Percentiles rank a stretch among this genome's conserved stretches.
Evolutionary conservation across 306 rosid species (phyloP).

Genomic region (Quercus engelmannii): DNA sequence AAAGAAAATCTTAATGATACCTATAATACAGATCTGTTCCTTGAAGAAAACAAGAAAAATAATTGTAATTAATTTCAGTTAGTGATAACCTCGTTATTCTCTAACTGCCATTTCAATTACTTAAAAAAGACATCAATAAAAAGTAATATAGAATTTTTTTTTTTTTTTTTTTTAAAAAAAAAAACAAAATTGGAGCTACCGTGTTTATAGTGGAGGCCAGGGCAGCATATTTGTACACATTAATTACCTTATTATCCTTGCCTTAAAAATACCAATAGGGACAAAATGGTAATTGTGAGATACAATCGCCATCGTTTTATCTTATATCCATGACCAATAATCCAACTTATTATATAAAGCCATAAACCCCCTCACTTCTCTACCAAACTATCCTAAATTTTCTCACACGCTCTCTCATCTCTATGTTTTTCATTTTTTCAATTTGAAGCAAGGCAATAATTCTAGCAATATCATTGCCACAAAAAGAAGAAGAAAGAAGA

Average conservation of each 20-base stretch:
- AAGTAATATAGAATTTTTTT: not conserved
- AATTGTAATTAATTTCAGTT: not conserved
- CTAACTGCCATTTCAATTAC: conserved; percentile 10
- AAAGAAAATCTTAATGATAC: no score
- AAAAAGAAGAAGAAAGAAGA: conserved; percentile 1
- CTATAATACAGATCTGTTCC: no score
- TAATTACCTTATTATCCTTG: not conserved
- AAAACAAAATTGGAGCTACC: conserved; percentile 6
- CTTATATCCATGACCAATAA: not conserved
- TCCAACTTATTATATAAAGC: not conserved
- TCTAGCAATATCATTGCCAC: not conserved
- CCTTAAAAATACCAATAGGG: not conserved
- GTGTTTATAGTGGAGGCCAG: conserved; percentile 14
- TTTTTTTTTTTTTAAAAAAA: not conserved
- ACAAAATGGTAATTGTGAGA: not conserved
- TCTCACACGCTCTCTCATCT: not conserved
- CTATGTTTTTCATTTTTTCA: not conserved
- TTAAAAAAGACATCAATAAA: not conserved
- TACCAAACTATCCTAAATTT: not conserved
- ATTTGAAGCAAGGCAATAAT: not conserved
- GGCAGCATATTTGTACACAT: not conserved
- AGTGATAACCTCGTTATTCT: not conserved
- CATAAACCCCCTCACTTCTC: not conserved
- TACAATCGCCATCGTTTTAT: not conserved
- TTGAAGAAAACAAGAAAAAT: not conserved